Conservation (phyloP, 306 rosid genomes). For the Begonia masoniana region DNA sequence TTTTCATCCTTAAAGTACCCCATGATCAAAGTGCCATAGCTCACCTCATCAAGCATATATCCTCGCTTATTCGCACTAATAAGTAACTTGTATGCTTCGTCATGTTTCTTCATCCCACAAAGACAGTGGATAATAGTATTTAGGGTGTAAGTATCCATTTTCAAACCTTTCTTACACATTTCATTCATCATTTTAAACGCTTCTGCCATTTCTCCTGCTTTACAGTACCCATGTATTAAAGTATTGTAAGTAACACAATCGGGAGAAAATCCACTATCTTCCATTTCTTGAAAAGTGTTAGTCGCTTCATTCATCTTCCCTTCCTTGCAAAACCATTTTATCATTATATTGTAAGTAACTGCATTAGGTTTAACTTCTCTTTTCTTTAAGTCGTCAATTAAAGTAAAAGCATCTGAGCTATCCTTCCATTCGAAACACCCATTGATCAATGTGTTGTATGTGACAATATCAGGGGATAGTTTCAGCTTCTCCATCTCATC, state of each 20-base stretch:
- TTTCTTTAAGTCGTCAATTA: slow-evolving; percentile 48
- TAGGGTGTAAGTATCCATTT: slow-evolving; percentile 46
- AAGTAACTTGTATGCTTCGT: slow-evolving; percentile 44
- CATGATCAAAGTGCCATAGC: slow-evolving; percentile 70
- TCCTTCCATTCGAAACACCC: slow-evolving; percentile 39
- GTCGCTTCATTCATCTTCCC: slow-evolving; percentile 58
- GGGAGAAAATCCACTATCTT: slow-evolving; percentile 52
- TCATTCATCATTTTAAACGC: slow-evolving; percentile 62
- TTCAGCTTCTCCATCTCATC: slow-evolving; percentile 57
- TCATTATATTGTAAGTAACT: slow-evolving; percentile 57
- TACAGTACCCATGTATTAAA: slow-evolving; percentile 51
- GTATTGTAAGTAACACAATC: slow-evolving; percentile 68
- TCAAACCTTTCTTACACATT: slow-evolving; percentile 56
- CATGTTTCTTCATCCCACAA: slow-evolving; percentile 53
- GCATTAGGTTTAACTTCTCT: slow-evolving; percentile 47
- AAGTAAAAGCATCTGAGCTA: slow-evolving; percentile 26
- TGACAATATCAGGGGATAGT: slow-evolving; percentile 56
- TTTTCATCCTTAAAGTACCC: slow-evolving; percentile 61
- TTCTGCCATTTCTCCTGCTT: slow-evolving; percentile 53
- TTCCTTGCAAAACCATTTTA: slow-evolving; percentile 81
- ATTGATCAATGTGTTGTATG: slow-evolving; percentile 75
- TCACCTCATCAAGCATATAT: slow-evolving; percentile 70
- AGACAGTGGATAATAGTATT: slow-evolving; percentile 47
- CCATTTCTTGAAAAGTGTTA: slow-evolving; percentile 32
- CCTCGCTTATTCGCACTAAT: slow-evolving; percentile 48